Percentiles rank a stretch among this genome's conserved stretches.
phyloP scores from a whole-genome alignment of 208 protist genomes.

The Trypanosoma cruzi region DNA sequence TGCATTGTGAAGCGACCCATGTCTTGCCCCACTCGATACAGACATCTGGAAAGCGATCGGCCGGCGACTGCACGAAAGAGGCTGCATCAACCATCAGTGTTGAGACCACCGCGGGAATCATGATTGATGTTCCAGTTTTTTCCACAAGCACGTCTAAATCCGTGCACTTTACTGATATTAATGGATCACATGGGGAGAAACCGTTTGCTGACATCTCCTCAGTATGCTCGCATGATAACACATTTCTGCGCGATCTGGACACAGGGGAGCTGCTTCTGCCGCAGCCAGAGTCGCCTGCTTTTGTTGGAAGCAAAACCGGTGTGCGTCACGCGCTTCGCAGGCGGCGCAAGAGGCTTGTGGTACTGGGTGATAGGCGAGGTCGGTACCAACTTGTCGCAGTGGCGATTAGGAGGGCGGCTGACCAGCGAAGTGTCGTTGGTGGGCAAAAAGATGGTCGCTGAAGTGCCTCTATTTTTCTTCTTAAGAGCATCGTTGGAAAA shows the following conservation, averaged over 20 bases:
- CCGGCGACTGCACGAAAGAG: background rate
- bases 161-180: background rate
- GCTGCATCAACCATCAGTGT: slow-evolving; percentile 4
- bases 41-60: background rate
- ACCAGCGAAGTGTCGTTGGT: background rate
- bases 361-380: background rate
- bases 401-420: slow-evolving; percentile 2
- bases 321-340: background rate
- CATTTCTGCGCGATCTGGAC: slow-evolving; percentile 27
- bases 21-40: slow-evolving; percentile 5
- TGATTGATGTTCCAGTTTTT: slow-evolving; percentile 19
- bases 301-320: background rate
- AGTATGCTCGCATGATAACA: slow-evolving; percentile 33
- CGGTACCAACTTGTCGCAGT: slow-evolving; percentile 23
- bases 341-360: slow-evolving; percentile 11
- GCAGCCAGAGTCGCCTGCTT: slow-evolving; percentile 11
- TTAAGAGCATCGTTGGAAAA: slow-evolving; percentile 8
- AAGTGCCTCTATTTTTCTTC: background rate
- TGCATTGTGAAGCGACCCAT: slow-evolving; percentile 9
- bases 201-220: slow-evolving; percentile 42
- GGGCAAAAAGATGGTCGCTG: background rate
- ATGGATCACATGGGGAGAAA: background rate
- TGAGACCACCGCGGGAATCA: slow-evolving; percentile 3
- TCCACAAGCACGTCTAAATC: background rate
- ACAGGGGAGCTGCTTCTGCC: slow-evolving; percentile 25